Evolutionary conservation across 345 rosid species (phyloP).

Genomic region (Moringa oleifera): DNA sequence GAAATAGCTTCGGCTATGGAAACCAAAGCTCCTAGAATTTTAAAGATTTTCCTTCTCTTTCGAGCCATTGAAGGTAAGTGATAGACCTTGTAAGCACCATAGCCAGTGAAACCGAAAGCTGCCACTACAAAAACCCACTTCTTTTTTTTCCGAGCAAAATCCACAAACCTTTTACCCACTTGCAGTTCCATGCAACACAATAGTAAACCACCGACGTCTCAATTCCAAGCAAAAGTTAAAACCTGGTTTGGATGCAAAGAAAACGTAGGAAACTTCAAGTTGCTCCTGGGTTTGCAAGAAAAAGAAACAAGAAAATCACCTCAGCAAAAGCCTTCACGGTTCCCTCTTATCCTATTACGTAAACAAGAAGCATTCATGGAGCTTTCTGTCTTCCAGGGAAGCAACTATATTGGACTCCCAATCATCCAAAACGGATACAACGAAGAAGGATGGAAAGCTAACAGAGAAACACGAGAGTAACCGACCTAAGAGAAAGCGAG

Average conservation of each 20-base stretch:
- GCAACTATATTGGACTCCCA: neutral
- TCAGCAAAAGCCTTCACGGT: neutral
- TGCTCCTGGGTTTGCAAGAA: neutral
- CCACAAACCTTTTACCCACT: conserved; percentile 39
- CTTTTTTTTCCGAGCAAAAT: conserved; percentile 41
- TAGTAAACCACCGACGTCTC: neutral
- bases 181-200: conserved; percentile 42
- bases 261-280: neutral
- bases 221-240: neutral
- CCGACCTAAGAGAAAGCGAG: neutral
- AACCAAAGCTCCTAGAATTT: conserved; percentile 41
- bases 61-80: conserved; percentile 42
- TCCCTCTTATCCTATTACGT: neutral
- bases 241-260: neutral
- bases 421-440: neutral
- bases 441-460: neutral
- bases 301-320: neutral
- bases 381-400: neutral
- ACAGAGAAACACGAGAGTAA: conserved; percentile 1
- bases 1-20: conserved; percentile 57
- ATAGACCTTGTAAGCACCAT: conserved; percentile 58
- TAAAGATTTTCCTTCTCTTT: conserved; percentile 45
- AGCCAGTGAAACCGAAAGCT: conserved; percentile 38
- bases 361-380: neutral
- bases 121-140: conserved; percentile 43